Evolutionary conservation across 2,329 filamentous ascomycete genomes (phyloP), one percentile per base, ranked within the genome.

Genomic region (Tolypocladium amazonense): DNA sequence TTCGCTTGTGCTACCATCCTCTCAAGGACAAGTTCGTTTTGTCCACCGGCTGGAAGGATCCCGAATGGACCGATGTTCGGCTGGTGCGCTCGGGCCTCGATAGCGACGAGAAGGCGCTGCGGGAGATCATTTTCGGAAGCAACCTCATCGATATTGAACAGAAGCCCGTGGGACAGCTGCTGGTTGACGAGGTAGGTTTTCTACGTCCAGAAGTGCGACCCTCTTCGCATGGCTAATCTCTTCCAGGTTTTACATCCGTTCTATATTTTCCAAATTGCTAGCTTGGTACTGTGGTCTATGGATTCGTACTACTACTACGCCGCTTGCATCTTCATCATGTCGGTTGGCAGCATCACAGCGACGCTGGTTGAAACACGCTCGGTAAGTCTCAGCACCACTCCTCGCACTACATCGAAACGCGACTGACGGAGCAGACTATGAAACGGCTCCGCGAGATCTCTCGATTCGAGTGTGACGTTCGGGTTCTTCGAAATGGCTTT

Each of bases 261-360:
- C 72, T 99, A 99, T 72, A 88, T 99, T 59, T 99, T 99, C 71
- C 94, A 99, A 74, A 88, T 97, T 67, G 93, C 92, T 56, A 97
- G 94, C 77, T 79, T 99, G 65, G 75, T 96, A 47, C 83, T 99
- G 4, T 99, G 94, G 94, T 97, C 93, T 12, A 71, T 97, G 65
- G 94, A 99, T 70, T 82, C 95, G 67, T 99, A 99, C 73, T 99
- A 97, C 72, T 99, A 97, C 76, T 99, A 99, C 73, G 94, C 94
- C 5, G 82, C 87, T 20, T 96, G 92, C 71, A 99, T 99, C 67
- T 96, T 99, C 67, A 70, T 93, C 62, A 97, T 99, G 73, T 99
- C 95, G 0, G 82, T 94, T 53, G 89, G 92, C 66, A 97, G 93
- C 73, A 97, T 99, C 67, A 83, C 85, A 5, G 88, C 92, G 1